These are phyloP conservation scores for Boletus sp. DNA, from an alignment of 768 basidiomycete genomes.

Conservation along the genomic window DNA sequence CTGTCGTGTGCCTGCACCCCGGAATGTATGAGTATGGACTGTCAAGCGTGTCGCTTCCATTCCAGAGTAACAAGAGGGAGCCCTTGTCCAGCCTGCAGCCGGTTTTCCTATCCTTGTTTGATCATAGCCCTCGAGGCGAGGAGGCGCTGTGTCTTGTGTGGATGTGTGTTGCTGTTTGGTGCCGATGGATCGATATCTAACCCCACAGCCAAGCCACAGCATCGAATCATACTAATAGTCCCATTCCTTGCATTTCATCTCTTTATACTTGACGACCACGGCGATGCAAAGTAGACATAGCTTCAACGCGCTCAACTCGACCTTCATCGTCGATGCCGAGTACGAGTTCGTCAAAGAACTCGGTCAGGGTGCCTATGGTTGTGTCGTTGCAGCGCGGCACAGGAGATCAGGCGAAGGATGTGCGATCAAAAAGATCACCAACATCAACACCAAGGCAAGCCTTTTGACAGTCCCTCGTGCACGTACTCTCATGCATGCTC, in stretches of 20 bases:
- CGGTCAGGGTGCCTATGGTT: constrained; percentile 94
- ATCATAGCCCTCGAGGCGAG: too few relatives aligned
- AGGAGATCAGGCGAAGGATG: constrained; percentile 82
- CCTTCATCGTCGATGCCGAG: constrained; percentile 83
- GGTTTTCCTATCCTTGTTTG: too few relatives aligned
- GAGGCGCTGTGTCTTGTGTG: neutral
- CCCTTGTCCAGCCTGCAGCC: too few relatives aligned
- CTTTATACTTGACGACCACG: constrained; percentile 12
- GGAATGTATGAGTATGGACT: too few relatives aligned
- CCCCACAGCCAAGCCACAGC: constrained; percentile 1
- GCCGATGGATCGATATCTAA: constrained; percentile 32
- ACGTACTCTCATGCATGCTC: constrained; percentile 12
- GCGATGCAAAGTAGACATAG: constrained; percentile 65
- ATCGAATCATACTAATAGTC: neutral
- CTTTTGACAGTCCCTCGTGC: neutral
- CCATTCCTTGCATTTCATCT: neutral
- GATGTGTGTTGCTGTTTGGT: constrained; percentile 31
- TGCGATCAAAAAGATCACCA: constrained; percentile 96
- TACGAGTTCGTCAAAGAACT: constrained; percentile 97
- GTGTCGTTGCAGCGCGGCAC: constrained; percentile 84
- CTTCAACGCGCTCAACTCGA: constrained; percentile 82
- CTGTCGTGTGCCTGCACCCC: too few relatives aligned
- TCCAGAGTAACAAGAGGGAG: neutral
- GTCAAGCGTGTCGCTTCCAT: neutral
- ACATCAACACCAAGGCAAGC: constrained; percentile 83